These are phyloP conservation scores for Harringtonia lauricola DNA, from an alignment of 2,329 filamentous ascomycete species.

Conservation along the genomic window DNA sequence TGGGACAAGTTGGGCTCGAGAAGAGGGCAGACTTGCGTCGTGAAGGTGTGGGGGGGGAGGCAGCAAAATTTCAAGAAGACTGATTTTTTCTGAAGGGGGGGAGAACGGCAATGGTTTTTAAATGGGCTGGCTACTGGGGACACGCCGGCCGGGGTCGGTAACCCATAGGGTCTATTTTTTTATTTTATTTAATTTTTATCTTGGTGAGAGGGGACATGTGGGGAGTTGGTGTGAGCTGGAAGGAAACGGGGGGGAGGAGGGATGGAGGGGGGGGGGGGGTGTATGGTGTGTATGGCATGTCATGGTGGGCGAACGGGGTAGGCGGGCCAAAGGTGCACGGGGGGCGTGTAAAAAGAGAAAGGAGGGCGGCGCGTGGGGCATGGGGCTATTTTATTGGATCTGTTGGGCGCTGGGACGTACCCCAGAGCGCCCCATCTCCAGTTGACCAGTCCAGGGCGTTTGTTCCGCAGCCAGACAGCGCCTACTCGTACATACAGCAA, in stretches of 20 bases:
- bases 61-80: slow-evolving; percentile 1
- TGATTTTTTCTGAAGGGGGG: slow-evolving; percentile 5
- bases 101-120: slow-evolving; percentile 11
- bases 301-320: slow-evolving; percentile 2
- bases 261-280: slow-evolving; percentile 5
- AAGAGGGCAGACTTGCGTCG: neutral
- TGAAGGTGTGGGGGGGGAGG: neutral
- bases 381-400: neutral
- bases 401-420: slow-evolving; percentile 5
- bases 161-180: slow-evolving; percentile 5
- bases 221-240: slow-evolving; percentile 7
- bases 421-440: slow-evolving; percentile 2
- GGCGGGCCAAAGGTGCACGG: neutral
- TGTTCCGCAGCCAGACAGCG: too few relatives aligned
- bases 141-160: slow-evolving; percentile 10
- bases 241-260: slow-evolving; percentile 1
- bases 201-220: slow-evolving; percentile 10
- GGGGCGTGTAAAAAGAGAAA: neutral
- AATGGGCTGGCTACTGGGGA: slow-evolving; percentile 8
- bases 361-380: neutral
- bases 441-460: neutral
- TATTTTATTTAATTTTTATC: slow-evolving; percentile 4
- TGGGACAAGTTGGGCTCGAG: too few relatives aligned
- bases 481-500: too few relatives aligned
- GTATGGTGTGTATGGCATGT: slow-evolving; percentile 1